Percentiles rank a stretch among this genome's conserved stretches.
Conservation (phyloP, 768 basidiomycete species). For the Pulveroboletus sp. region DNA sequence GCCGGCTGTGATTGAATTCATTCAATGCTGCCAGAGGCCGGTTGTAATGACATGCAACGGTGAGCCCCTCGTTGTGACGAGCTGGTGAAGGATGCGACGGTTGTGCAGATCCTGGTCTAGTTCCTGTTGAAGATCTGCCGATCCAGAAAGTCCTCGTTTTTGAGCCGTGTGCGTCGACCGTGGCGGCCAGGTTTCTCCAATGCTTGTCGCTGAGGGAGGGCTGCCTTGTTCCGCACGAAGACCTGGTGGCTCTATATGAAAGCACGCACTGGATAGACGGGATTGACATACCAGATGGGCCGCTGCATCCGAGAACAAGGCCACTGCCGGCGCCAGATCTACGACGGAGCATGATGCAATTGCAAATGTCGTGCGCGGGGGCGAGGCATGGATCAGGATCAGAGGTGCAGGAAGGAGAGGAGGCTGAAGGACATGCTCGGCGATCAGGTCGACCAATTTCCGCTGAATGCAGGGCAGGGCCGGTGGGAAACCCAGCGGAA, state of each 20-base stretch:
- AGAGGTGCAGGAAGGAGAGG: slow-evolving; percentile 26
- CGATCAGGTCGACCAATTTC: slow-evolving; percentile 31
- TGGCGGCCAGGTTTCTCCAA: slow-evolving; percentile 67
- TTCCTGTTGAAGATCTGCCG: slow-evolving; percentile 72
- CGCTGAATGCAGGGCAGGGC: slow-evolving; percentile 24
- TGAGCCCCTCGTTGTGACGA: slow-evolving; percentile 30
- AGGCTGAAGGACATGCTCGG: slow-evolving; percentile 28
- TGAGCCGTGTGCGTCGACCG: slow-evolving; percentile 46
- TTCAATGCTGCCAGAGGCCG: slow-evolving; percentile 79
- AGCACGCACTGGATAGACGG: slow-evolving; percentile 23
- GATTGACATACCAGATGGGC: slow-evolving; percentile 31
- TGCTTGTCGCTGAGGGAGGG: slow-evolving; percentile 57
- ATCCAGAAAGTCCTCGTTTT: slow-evolving; percentile 71
- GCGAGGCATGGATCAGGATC: slow-evolving; percentile 29
- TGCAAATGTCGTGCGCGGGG: slow-evolving; percentile 51
- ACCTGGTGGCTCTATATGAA: slow-evolving; percentile 45
- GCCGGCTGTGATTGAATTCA: slow-evolving; percentile 75
- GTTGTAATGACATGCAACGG: slow-evolving; percentile 96
- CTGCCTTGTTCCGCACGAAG: slow-evolving; percentile 37
- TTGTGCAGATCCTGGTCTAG: slow-evolving; percentile 57
- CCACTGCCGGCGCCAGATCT: slow-evolving; percentile 47
- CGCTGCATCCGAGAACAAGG: slow-evolving; percentile 31
- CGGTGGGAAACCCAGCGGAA: slow-evolving; percentile 13
- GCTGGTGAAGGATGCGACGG: slow-evolving; percentile 8
- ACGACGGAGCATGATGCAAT: slow-evolving; percentile 54